These are phyloP conservation scores for Harringtonia lauricola DNA, from an alignment of 2,329 filamentous ascomycete genomes.

Conservation along the genomic window DNA sequence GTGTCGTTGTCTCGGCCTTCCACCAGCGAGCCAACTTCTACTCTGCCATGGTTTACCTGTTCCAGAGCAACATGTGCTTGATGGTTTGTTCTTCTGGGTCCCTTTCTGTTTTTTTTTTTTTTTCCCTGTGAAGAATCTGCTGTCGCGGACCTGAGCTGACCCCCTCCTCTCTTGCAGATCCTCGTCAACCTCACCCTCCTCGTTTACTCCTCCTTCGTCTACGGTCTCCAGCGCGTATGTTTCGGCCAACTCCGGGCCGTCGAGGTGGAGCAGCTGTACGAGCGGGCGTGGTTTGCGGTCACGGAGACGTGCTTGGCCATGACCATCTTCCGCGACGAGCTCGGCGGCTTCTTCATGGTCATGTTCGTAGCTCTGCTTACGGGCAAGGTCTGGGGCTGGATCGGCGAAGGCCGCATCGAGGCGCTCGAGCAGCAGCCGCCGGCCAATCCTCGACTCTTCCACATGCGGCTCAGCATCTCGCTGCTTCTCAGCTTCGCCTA, in stretches of 20 bases:
- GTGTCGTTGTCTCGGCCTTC: conserved; percentile 81
- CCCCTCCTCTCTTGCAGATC: conserved; percentile 42
- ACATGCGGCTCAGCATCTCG: conserved; percentile 68
- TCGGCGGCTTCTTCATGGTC: conserved; percentile 86
- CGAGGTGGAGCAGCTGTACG: conserved; percentile 94
- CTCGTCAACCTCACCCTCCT: conserved; percentile 85
- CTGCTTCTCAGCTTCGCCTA: conserved; percentile 70
- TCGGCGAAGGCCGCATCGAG: conserved; percentile 88
- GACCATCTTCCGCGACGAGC: conserved; percentile 94
- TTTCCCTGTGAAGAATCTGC: neutral
- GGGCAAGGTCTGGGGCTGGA: conserved; percentile 98
- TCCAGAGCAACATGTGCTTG: conserved; percentile 90
- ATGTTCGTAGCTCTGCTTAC: conserved; percentile 93
- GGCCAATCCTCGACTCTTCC: conserved; percentile 78
- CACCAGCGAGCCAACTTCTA: conserved; percentile 97
- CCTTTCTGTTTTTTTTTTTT: neutral
- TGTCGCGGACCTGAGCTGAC: neutral
- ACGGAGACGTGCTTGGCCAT: conserved; percentile 95
- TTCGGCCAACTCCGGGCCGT: conserved; percentile 85
- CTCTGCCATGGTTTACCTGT: conserved; percentile 91
- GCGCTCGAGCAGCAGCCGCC: conserved; percentile 92
- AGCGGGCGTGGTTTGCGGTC: conserved; percentile 96
- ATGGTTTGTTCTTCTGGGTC: conserved; percentile 50
- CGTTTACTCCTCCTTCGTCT: conserved; percentile 68
- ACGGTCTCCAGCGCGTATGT: conserved; percentile 78